Percentiles rank a stretch among this genome's conserved stretches.
phyloP scores from a whole-genome alignment of 352 stramenopile species.

The Globisporangium paroecandrum region DNA sequence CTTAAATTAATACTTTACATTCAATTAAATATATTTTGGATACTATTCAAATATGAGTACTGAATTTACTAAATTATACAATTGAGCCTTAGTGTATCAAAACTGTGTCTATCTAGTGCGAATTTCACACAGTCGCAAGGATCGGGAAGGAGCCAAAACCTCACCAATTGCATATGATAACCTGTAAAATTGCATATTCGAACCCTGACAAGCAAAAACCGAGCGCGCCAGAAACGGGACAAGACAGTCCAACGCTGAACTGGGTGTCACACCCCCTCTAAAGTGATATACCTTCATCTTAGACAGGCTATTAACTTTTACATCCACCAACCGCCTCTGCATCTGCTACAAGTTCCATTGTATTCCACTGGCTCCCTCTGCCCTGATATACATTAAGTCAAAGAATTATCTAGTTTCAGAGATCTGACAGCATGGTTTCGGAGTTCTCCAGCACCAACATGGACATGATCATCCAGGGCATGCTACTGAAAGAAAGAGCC shows the following conservation, averaged over 20 bases:
- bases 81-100: no score
- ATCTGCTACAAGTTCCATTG: background rate
- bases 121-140: slow-evolving; percentile 1
- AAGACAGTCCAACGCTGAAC: slow-evolving; percentile 15
- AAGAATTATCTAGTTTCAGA: background rate
- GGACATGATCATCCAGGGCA: background rate
- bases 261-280: background rate
- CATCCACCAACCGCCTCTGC: background rate
- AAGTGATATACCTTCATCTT: background rate
- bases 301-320: background rate
- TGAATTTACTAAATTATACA: no score
- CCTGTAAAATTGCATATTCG: background rate
- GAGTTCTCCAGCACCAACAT: slow-evolving; percentile 1
- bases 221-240: slow-evolving; percentile 1
- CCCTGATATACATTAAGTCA: background rate
- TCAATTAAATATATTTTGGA: no score
- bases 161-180: background rate
- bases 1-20: background rate
- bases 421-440: slow-evolving; percentile 2
- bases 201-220: background rate
- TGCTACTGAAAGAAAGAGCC: background rate
- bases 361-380: background rate
- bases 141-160: slow-evolving; percentile 1
- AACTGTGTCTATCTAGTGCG: background rate
- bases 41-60: no score